Percentiles rank a stretch among this genome's conserved stretches.
These are phyloP conservation scores for Daldinia childiae DNA, from an alignment of 495 filamentous ascomycete genomes.

Conservation along the genomic window DNA sequence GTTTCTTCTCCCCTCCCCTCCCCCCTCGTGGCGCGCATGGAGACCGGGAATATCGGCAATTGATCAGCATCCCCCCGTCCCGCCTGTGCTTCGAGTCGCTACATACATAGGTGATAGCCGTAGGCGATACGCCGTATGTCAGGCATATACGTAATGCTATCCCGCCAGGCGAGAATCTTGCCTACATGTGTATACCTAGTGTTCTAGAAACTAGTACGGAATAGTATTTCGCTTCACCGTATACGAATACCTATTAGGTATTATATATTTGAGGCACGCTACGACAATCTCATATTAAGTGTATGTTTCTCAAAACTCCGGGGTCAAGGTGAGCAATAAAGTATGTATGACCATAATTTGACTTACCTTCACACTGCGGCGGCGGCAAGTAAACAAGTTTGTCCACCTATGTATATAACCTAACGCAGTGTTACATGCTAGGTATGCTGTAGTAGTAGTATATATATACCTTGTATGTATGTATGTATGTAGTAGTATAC, in stretches of 20 bases:
- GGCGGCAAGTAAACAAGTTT: neutral
- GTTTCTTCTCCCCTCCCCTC: too few relatives aligned
- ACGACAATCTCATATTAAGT: too few relatives aligned
- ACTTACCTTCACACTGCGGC: neutral
- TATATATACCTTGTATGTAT: too few relatives aligned
- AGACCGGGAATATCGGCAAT: conserved; percentile 35
- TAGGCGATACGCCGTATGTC: neutral
- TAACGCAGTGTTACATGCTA: neutral
- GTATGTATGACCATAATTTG: neutral
- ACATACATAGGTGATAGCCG: neutral
- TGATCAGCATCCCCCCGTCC: conserved; percentile 28
- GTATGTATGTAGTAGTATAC: too few relatives aligned
- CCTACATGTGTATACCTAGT: too few relatives aligned
- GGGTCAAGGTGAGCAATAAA: neutral
- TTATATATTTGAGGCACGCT: too few relatives aligned
- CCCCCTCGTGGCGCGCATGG: conserved; percentile 42
- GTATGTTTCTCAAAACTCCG: neutral
- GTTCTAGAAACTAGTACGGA: too few relatives aligned
- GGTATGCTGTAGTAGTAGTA: too few relatives aligned
- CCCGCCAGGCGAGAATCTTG: too few relatives aligned
- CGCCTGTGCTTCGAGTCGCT: neutral
- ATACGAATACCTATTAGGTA: too few relatives aligned
- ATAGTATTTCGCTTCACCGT: too few relatives aligned
- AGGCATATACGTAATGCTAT: neutral
- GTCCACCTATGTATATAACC: neutral